Percentiles rank a stretch among this genome's conserved stretches.
phyloP scores from a whole-genome alignment of 2,329 filamentous ascomycete genomes.

The Scorias spongiosa region DNA sequence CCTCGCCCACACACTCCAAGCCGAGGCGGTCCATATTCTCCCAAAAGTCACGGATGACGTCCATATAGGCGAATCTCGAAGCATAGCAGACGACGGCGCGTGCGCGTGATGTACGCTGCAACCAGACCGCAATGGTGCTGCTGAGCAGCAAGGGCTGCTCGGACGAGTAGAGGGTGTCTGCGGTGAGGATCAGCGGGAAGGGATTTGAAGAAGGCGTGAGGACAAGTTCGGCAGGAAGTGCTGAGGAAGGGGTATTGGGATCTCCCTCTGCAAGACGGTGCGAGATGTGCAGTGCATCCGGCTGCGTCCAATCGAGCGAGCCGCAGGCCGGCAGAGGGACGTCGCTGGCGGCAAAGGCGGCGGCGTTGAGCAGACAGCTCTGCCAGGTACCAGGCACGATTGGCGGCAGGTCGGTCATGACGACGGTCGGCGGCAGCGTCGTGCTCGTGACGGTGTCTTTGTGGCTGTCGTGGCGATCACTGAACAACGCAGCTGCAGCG shows the following conservation, averaged over 20 bases:
- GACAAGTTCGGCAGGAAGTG: neutral
- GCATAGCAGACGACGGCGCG: constrained; percentile 26
- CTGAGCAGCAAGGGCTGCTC: constrained; percentile 26
- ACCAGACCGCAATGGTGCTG: constrained; percentile 22
- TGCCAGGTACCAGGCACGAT: constrained; percentile 19
- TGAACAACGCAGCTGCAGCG: constrained; percentile 11
- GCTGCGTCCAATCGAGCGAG: constrained; percentile 24
- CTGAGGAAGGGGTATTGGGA: too few relatives aligned
- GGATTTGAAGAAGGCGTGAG: neutral
- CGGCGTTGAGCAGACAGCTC: constrained; percentile 20
- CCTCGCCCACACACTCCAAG: constrained; percentile 22
- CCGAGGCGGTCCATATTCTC: constrained; percentile 22
- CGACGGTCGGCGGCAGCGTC: constrained; percentile 15
- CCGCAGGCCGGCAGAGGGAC: constrained; percentile 11
- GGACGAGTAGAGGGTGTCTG: constrained; percentile 27
- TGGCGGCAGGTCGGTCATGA: constrained; percentile 22
- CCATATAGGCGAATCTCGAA: constrained; percentile 27
- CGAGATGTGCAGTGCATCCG: constrained; percentile 10
- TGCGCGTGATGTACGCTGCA: constrained; percentile 15
- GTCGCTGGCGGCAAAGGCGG: constrained; percentile 3
- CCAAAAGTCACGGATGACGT: constrained; percentile 29
- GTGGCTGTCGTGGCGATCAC: too few relatives aligned
- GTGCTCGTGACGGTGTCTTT: too few relatives aligned
- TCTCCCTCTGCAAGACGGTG: constrained; percentile 1
- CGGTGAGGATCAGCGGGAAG: constrained; percentile 24